Evolutionary conservation across 2,329 filamentous ascomycete genomes (phyloP).

Genomic region (Monilinia polystroma): DNA sequence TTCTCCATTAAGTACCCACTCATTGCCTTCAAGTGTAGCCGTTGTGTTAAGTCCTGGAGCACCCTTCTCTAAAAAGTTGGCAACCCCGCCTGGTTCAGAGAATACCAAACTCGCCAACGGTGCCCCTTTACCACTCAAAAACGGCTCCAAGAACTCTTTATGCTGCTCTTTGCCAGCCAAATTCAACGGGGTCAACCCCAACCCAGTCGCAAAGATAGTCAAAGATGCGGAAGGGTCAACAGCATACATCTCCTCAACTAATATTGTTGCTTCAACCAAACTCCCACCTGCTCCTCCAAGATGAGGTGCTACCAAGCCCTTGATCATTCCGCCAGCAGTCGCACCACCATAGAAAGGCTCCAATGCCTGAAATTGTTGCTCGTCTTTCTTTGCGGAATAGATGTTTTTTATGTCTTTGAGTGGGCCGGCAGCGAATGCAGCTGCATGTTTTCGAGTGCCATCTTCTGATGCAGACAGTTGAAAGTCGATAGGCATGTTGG

Average conservation of each 20-base stretch:
- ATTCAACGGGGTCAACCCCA: constrained; percentile 53
- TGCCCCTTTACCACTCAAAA: constrained; percentile 46
- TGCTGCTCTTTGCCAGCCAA: constrained; percentile 45
- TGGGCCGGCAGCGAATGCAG: constrained; percentile 35
- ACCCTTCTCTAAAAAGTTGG: constrained; percentile 53
- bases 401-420: constrained; percentile 34
- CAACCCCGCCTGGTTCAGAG: constrained; percentile 51
- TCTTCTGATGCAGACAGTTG: constrained; percentile 37
- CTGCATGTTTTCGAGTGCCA: constrained; percentile 36
- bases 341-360: constrained; percentile 48
- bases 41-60: constrained; percentile 50
- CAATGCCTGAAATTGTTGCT: constrained; percentile 49
- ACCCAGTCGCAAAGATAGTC: constrained; percentile 52
- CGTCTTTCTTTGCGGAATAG: constrained; percentile 35
- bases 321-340: constrained; percentile 47
- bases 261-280: constrained; percentile 50
- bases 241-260: constrained; percentile 54
- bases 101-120: constrained; percentile 53
- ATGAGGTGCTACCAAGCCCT: constrained; percentile 47
- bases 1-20: constrained; percentile 54
- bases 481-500: constrained; percentile 37
- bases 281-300: constrained; percentile 48
- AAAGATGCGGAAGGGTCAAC: constrained; percentile 51
- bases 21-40: constrained; percentile 48
- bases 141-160: constrained; percentile 48